These are phyloP conservation scores for Pogostemon cablin DNA, from an alignment of 257 asterid species.

Conservation along the genomic window DNA sequence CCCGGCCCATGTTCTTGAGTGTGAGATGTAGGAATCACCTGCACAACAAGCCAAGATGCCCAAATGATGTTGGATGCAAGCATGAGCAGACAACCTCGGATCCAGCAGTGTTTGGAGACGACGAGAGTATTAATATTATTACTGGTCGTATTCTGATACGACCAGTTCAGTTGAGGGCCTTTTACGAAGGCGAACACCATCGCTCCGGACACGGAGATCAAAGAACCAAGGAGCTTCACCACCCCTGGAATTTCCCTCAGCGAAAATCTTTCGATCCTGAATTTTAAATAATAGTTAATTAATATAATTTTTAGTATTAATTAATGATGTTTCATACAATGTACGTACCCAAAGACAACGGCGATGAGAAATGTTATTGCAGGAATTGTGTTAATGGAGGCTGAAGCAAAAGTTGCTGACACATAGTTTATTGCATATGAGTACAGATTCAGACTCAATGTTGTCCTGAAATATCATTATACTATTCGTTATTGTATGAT, in stretches of 20 bases:
- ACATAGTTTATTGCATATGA: conserved; percentile 53
- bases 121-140: not conserved
- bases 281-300: no score
- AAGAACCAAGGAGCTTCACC: conserved; percentile 49
- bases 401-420: conserved; percentile 74
- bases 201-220: conserved; percentile 52
- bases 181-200: conserved; percentile 64
- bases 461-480: conserved; percentile 43
- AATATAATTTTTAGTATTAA: no score
- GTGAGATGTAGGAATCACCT: conserved; percentile 37
- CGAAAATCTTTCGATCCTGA: conserved; percentile 58
- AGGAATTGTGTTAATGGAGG: conserved; percentile 56
- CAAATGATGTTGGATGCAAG: conserved; percentile 50
- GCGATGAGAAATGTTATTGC: conserved; percentile 61
- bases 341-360: conserved; percentile 41
- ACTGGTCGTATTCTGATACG: not conserved
- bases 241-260: conserved; percentile 44
- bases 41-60: conserved; percentile 70
- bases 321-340: no score
- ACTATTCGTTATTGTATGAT: no score
- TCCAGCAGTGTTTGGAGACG: conserved; percentile 39
- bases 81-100: conserved; percentile 62
- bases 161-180: conserved; percentile 53
- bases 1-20: no score
- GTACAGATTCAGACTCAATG: conserved; percentile 59